Percentiles rank a stretch among this genome's conserved stretches.
Evolutionary conservation across 805 yeast genomes (phyloP).

Genomic region (Komagataella mondaviorum): DNA sequence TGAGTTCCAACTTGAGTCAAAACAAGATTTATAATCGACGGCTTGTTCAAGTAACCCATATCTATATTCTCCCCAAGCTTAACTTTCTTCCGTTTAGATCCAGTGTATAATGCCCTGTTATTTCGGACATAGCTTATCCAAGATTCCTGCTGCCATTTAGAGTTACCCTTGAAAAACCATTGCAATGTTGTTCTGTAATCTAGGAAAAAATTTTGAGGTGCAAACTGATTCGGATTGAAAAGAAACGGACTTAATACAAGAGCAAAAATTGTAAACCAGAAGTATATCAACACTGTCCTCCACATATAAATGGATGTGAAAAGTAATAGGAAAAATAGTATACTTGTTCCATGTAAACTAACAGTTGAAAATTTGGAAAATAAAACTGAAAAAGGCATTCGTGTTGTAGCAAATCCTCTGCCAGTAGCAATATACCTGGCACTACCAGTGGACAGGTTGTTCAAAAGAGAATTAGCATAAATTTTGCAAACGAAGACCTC

Average conservation of each 20-base stretch:
- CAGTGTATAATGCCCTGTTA: conserved; percentile 82
- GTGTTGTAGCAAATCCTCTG: conserved; percentile 81
- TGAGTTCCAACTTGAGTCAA: conserved; percentile 75
- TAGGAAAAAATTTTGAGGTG: conserved; percentile 29
- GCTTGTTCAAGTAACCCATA: conserved; percentile 59
- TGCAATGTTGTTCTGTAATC: conserved; percentile 37
- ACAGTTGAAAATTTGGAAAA: conserved; percentile 66
- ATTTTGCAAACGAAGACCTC: conserved; percentile 94
- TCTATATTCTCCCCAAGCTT: neutral
- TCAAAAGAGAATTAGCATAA: conserved; percentile 64
- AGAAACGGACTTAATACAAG: conserved; percentile 35
- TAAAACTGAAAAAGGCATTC: conserved; percentile 57
- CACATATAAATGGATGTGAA: conserved; percentile 75
- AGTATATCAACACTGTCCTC: conserved; percentile 58
- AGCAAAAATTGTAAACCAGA: conserved; percentile 34
- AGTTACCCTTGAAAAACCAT: conserved; percentile 78
- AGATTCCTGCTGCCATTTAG: conserved; percentile 50
- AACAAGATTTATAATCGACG: conserved; percentile 64
- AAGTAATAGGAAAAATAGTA: conserved; percentile 51
- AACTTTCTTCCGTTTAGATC: conserved; percentile 46
- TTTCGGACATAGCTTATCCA: conserved; percentile 70
- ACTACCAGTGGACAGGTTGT: conserved; percentile 79
- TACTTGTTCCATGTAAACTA: conserved; percentile 69
- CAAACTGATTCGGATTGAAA: conserved; percentile 42
- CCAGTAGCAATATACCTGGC: conserved; percentile 91